Evolutionary conservation across 2,329 filamentous ascomycete genomes (phyloP), one percentile per base, ranked within the genome.

Genomic region (Aspergillus terreus): DNA sequence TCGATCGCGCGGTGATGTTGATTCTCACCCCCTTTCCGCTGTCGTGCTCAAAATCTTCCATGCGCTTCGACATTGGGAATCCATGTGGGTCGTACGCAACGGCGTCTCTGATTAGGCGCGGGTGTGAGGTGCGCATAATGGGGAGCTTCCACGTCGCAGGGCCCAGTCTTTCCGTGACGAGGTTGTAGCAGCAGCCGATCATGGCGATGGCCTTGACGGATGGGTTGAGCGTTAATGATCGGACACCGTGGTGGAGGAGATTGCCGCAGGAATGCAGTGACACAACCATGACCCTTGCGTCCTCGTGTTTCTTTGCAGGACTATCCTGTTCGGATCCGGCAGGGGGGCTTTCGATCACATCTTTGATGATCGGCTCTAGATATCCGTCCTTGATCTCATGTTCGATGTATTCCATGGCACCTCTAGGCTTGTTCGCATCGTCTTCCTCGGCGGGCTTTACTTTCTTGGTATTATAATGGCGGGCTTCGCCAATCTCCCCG

Each of bases 251-350:
- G 70, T 99, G 94, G 0, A 95, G 88, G n/a, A 99, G 83, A 61
- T 99, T 97, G 25, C 94, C 94, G 67, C 94, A 99, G 0, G 92
- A 97, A 70, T 99, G 94, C 15, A 99, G 89, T 0, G 94, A 97
- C 27, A 97, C 86, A 14, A 92, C 88, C 86, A 96, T 91, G 35
- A 95, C 77, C 30, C 57, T 63, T 15, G 64, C 63, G 30, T 59
- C 45, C 19, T 43, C 32, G 11, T 27, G 17, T 23, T 30, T 27
- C 45, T 47, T 25, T 19, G 42, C 38, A 9, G 15, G 11, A 0
- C 19, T 11, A n/a, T 17, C 35, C 4, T 40, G 19, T 21, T 38
- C 11, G 11, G 23, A 19, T 5, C 48, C 49, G 19, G 27, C 44
- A 11, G 50, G 15, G 7, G 56, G 47, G n/a, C 62, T 53, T n/a